Evolutionary conservation across 2,329 filamentous ascomycete species (phyloP), one percentile per base, ranked within the genome.

Genomic region (Neobulgaria alba): DNA sequence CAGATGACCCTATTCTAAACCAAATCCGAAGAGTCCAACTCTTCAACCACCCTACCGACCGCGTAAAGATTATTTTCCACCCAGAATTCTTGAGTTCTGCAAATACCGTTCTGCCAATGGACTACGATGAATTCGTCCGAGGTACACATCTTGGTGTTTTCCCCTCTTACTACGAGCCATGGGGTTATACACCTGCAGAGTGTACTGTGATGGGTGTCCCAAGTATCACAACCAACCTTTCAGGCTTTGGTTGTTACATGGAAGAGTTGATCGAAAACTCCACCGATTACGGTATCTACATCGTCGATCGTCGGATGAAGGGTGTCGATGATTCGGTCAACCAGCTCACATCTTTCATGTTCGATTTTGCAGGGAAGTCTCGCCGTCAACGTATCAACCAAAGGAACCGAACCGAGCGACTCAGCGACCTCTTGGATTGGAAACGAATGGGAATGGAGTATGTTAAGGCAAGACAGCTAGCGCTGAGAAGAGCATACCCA

Each of bases 391-490:
- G 92, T 37, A 98, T 98, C 73, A 98, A 98, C 72, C 92, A 96
- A 69, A 79, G 92, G 36, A 98, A 98, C 66, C 79, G 92, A 40
- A 98, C 92, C 0, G 92, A 98, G 70, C 79, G 92, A 35, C 69
- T 98, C 40, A 94, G 88, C 58, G 92, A 98, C 61, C 71, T 98
- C 45, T 73, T 98, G 30, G 92, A 98, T 67, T 98, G 92, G 92
- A 96, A 96, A 75, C 77, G 92, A 36, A 98, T 98, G 92, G 92
- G 92, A 16, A 82, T 96, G 81, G 92, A 98, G 66, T 98, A 98
- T 60, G 87, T 95, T 67, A 98, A 96, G 71, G 92, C 92, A 23
- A 79, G 92, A 36, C 92, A 96, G 63, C 67, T 98, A 57, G 92
- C 92, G 17, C 71, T 98, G 49, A 75, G 92, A 56, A 77, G 92